Base-by-base conservation (phyloP, 2,329 filamentous ascomycete species). In the Botrytis squamosa region DNA sequence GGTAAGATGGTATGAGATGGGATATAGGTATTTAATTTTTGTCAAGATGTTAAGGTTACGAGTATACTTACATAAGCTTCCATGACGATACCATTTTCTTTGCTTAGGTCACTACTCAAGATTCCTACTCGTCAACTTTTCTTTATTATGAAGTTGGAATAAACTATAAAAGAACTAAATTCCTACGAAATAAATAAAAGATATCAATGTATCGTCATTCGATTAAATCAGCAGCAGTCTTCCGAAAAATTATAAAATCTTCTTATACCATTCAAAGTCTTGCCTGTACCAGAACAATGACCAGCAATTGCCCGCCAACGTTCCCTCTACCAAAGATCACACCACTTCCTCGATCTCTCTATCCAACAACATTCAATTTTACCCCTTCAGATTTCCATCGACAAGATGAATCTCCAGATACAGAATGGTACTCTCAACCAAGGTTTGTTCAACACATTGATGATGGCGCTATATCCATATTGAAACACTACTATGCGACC, bases 371-470 rank as follows among this genome's bases (percentile, higher is more conserved):
- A 29, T 76, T 78, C 14, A 63, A 71, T 57, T 78, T 77, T 25
- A 64, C 63, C 16, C 60, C 75, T 0, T 52, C 74, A 25, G 74
- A 76, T 60, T 76, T 79, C 46, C 65, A 20, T 20, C 73, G 78
- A 40, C 67, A 76, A 55, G 77, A 80, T 59, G 78, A 78, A 67
- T 72, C 62, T 5, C 66, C 74, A 22, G 79, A 80, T 60, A 63
- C 75, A 5, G 44, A 74, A 40, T 80, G 76, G 77, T 80, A 80
- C 38, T 73, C 75, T n/a, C 74, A 78, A 22, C 84, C 86, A 1
- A 83, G 86, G 25, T 85, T 87, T 75, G 86, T 88, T 1, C 86
- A 86, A 18, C 86, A 88, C 74, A 88, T 88, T 76, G 86, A 88
- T 76, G 84, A 86, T 60, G 80, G 82, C 8, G 85, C 86, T 0